A percentile compares a stretch with the other conserved stretches of the same genome.
These are phyloP conservation scores for Cytospora piceicola DNA, from an alignment of 2,329 filamentous ascomycete genomes.

Conservation along the genomic window DNA sequence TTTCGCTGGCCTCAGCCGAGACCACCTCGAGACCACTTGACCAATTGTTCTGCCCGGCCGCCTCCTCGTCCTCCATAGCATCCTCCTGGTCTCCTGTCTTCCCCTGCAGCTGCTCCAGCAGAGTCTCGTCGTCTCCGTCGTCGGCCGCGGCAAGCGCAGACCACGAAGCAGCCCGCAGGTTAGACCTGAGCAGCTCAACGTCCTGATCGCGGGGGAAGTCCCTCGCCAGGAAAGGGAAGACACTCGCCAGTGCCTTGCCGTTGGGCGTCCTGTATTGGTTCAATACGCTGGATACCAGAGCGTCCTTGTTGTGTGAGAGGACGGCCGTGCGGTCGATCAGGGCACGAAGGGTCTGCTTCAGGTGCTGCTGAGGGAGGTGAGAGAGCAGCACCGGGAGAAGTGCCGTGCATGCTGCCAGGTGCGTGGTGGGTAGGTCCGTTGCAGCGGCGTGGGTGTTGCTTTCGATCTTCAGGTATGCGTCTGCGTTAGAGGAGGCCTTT, in stretches of 20 bases:
- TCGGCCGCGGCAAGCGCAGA: conserved; percentile 41
- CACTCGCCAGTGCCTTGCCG: conserved; percentile 69
- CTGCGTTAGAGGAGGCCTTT: conserved; percentile 63
- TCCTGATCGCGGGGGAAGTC: conserved; percentile 64
- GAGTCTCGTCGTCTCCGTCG: conserved; percentile 53
- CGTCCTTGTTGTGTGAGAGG: conserved; percentile 67
- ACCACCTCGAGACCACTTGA: not conserved
- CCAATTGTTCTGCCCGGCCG: conserved; percentile 1
- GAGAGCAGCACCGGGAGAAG: conserved; percentile 68
- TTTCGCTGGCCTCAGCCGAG: conserved; percentile 32
- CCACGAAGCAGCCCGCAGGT: conserved; percentile 51
- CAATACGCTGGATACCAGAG: conserved; percentile 80
- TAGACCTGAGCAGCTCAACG: conserved; percentile 72
- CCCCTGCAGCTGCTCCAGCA: conserved; percentile 34
- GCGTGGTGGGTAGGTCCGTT: conserved; percentile 44
- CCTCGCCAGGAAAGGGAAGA: conserved; percentile 77
- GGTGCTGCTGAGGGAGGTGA: conserved; percentile 64
- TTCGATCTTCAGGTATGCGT: conserved; percentile 66
- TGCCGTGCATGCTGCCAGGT: conserved; percentile 59
- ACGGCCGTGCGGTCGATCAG: conserved; percentile 83
- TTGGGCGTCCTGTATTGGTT: conserved; percentile 72
- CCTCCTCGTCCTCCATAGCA: conserved; percentile 38
- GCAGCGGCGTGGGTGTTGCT: conserved; percentile 33
- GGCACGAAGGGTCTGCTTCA: conserved; percentile 73
- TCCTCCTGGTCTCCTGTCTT: conserved; percentile 44